Percentiles rank a stretch among this genome's conserved stretches.
Evolutionary conservation across 2,329 filamentous ascomycete species (phyloP).

Genomic region (Calonectria fujianensis): DNA sequence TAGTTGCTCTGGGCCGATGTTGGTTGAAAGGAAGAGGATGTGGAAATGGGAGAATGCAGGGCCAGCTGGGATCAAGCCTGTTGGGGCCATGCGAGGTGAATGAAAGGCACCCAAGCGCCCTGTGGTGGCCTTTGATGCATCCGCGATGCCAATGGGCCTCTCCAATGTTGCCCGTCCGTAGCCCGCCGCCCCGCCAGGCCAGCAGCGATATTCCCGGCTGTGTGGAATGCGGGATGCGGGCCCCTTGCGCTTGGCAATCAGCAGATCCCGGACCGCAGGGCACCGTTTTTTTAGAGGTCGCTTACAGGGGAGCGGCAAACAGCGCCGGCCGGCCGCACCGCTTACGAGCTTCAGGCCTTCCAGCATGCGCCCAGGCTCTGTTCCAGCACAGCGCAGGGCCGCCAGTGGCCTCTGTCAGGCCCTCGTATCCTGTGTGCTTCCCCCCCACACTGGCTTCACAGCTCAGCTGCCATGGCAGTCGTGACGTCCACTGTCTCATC

Average conservation of each 20-base stretch:
- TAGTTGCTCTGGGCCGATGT: constrained; percentile 15
- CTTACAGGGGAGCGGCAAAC: constrained; percentile 15
- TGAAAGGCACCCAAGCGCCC: constrained; percentile 16
- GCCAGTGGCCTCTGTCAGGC: constrained; percentile 2
- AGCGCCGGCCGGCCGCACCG: constrained; percentile 1
- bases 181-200: constrained; percentile 18
- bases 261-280: constrained; percentile 23
- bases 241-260: constrained; percentile 26
- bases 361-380: constrained; percentile 12
- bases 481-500: not conserved
- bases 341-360: constrained; percentile 19
- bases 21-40: constrained; percentile 31
- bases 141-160: constrained; percentile 30
- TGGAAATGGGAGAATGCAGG: constrained; percentile 24
- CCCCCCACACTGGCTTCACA: not conserved
- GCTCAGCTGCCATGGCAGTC: not conserved
- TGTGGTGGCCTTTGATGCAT: constrained; percentile 17
- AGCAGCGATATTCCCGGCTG: constrained; percentile 36
- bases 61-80: constrained; percentile 30
- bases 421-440: not conserved
- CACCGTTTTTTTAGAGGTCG: constrained; percentile 27
- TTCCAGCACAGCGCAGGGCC: constrained; percentile 19
- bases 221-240: constrained; percentile 35
- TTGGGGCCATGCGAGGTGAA: constrained; percentile 11
- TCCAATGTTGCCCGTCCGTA: constrained; percentile 21